Evolutionary conservation across 768 basidiomycete species (phyloP).

Genomic region (Cyathus striatus): DNA sequence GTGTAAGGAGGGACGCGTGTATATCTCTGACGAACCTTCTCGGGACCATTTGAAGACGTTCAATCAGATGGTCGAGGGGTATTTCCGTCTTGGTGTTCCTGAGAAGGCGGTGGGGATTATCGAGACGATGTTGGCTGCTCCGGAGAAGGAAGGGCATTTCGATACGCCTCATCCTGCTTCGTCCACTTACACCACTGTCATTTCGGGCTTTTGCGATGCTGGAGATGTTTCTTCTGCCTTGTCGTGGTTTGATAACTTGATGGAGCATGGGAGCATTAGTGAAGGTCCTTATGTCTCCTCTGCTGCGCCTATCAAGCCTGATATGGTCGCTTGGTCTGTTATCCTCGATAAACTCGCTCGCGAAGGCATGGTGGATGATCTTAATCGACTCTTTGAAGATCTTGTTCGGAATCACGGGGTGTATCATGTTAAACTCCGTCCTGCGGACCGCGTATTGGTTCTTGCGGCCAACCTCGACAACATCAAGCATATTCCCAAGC

Average conservation of each 20-base stretch:
- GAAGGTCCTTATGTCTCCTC: slow-evolving; percentile 26
- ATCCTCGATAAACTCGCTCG: slow-evolving; percentile 55
- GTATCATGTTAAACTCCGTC: slow-evolving; percentile 27
- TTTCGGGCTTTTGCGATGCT: slow-evolving; percentile 57
- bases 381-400: slow-evolving; percentile 49
- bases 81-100: slow-evolving; percentile 60
- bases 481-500: too few species aligned
- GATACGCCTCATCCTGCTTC: slow-evolving; percentile 55
- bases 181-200: slow-evolving; percentile 59
- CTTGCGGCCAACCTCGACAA: slow-evolving; percentile 35
- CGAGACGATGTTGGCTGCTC: slow-evolving; percentile 62
- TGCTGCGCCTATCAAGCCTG: slow-evolving; percentile 37
- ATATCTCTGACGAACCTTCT: slow-evolving; percentile 8
- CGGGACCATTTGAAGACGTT: slow-evolving; percentile 47
- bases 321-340: slow-evolving; percentile 46
- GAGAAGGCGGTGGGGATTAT: slow-evolving; percentile 62
- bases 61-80: slow-evolving; percentile 74
- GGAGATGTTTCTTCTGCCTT: slow-evolving; percentile 62
- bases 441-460: slow-evolving; percentile 35
- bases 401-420: slow-evolving; percentile 26
- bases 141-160: neutral
- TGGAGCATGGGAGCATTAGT: slow-evolving; percentile 27
- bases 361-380: slow-evolving; percentile 41
- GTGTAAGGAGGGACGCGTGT: slow-evolving; percentile 29
- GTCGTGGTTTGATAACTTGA: slow-evolving; percentile 66